Conservation (phyloP, 2,329 filamentous ascomycete genomes). For the Fusarium papillatum region DNA sequence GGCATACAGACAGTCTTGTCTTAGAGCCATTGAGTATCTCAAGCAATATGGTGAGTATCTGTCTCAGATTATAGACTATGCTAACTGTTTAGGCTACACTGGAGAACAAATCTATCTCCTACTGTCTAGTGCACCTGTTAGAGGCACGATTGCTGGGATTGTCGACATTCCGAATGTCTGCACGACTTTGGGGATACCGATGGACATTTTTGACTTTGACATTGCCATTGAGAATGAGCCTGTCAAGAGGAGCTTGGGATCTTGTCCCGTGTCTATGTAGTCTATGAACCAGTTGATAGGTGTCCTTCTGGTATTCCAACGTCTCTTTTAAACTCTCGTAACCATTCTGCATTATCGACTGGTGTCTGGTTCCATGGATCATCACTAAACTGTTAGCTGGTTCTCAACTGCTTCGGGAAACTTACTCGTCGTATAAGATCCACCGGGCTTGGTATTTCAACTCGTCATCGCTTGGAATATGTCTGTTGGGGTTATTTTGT, state of each 20-base stretch:
- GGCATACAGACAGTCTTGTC: constrained; percentile 85
- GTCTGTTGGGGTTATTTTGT: constrained; percentile 33
- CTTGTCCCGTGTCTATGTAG: constrained; percentile 33
- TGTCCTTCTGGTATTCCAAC: constrained; percentile 23
- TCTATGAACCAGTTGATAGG: not conserved
- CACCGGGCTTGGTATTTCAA: constrained; percentile 34
- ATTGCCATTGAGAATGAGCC: constrained; percentile 74
- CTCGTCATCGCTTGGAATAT: constrained; percentile 34
- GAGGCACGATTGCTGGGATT: constrained; percentile 90
- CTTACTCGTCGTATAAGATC: constrained; percentile 38
- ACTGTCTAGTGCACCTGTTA: constrained; percentile 86
- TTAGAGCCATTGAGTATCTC: constrained; percentile 62
- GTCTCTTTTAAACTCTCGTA: constrained; percentile 38
- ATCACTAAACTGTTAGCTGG: constrained; percentile 27
- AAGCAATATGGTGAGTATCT: constrained; percentile 47
- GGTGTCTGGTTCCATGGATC: constrained; percentile 42
- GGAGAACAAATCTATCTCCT: constrained; percentile 89
- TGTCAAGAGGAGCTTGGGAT: constrained; percentile 52
- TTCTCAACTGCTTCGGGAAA: fast-evolving
- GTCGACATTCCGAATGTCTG: constrained; percentile 94
- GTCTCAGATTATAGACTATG: not conserved
- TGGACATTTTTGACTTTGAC: constrained; percentile 97
- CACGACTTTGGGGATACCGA: constrained; percentile 88
- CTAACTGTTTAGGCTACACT: constrained; percentile 55
- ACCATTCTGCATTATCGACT: constrained; percentile 38